Percentiles rank a stretch among this genome's conserved stretches.
Conservation (phyloP, 257 asterid species). For the Capsicum baccatum region DNA sequence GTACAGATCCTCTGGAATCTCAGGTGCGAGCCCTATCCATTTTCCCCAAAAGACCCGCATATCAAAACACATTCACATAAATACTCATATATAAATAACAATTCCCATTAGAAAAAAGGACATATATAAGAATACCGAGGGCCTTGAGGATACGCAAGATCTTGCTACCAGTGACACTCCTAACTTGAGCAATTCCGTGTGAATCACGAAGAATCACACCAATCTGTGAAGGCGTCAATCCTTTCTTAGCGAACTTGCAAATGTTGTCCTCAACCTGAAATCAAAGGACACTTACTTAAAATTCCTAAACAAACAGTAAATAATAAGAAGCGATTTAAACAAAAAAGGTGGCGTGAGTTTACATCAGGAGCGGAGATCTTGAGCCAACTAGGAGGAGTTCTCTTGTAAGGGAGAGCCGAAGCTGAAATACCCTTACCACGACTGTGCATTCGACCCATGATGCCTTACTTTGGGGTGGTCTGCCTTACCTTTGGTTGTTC, state of each 20-base stretch:
- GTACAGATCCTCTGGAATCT: slow-evolving; percentile 79
- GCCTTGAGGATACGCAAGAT: slow-evolving; percentile 90
- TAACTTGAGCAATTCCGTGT: slow-evolving; percentile 89
- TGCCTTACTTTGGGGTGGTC: slow-evolving; percentile 37
- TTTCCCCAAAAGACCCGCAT: background rate
- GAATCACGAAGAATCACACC: slow-evolving; percentile 91
- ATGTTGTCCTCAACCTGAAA: slow-evolving; percentile 70
- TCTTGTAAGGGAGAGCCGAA: slow-evolving; percentile 62
- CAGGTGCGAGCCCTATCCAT: slow-evolving; percentile 77
- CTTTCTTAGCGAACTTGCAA: slow-evolving; percentile 80
- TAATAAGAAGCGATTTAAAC: slow-evolving; percentile 28
- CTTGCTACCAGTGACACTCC: slow-evolving; percentile 38
- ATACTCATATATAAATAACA: background rate
- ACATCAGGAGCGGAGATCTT: slow-evolving; percentile 44
- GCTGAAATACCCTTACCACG: slow-evolving; percentile 60
- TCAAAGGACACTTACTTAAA: background rate
- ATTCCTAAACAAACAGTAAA: background rate
- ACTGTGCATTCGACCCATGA: slow-evolving; percentile 97
- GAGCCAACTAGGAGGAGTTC: slow-evolving; percentile 86
- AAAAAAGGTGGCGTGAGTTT: slow-evolving; percentile 17
- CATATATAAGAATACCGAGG: slow-evolving; percentile 55
- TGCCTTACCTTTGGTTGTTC: slow-evolving; percentile 11
- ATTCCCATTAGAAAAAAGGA: no score
- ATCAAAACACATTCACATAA: background rate
- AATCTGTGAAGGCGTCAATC: slow-evolving; percentile 80